A percentile compares a stretch with the other conserved stretches of the same genome.
phyloP scores from a whole-genome alignment of 257 asterid genomes.

The Solanum pimpinellifolium region DNA sequence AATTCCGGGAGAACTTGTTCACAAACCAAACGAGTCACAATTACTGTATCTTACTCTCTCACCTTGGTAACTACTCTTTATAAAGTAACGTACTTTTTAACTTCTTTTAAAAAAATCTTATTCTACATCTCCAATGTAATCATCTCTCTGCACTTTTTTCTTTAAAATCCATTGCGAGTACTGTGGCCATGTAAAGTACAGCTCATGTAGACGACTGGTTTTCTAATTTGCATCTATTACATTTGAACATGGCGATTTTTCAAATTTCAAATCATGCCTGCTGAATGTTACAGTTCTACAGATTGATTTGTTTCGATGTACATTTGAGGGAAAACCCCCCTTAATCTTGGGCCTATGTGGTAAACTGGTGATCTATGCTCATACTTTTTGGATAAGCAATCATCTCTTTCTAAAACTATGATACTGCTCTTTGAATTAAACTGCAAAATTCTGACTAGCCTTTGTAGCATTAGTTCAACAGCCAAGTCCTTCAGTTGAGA shows the following conservation, averaged over 20 bases:
- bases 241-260: not conserved
- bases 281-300: not conserved
- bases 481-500: not conserved
- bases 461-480: not conserved
- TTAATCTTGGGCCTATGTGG: not conserved
- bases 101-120: not conserved
- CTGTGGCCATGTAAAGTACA: not conserved
- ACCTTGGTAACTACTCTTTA: not conserved
- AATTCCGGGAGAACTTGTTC: not conserved
- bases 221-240: not conserved
- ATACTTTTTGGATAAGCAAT: not conserved
- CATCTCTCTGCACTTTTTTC: not conserved
- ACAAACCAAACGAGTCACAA: not conserved
- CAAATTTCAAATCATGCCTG: not conserved
- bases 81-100: not conserved
- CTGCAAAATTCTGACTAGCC: not conserved
- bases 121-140: not conserved
- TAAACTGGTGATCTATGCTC: not conserved
- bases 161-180: not conserved
- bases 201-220: not conserved
- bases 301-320: not conserved
- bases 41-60: not conserved
- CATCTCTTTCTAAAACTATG: not conserved
- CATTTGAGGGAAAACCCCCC: not conserved
- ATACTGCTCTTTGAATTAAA: not conserved